Base-by-base conservation (phyloP, 78 protist species). In the Polysphondylium violaceum region DNA sequence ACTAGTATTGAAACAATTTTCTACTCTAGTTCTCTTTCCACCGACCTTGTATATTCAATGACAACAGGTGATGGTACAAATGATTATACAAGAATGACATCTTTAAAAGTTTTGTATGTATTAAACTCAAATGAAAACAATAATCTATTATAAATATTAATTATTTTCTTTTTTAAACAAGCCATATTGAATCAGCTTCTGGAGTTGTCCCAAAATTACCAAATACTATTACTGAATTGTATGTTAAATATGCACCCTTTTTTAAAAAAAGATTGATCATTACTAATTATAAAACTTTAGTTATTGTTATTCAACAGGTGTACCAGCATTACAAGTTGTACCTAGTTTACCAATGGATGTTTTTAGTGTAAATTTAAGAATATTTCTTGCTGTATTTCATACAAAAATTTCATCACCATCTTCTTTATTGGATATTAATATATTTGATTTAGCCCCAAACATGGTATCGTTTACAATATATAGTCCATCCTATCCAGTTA, bases 291-390 rank as follows among this genome's bases (percentile, higher is more conserved):
- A n/a, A 53, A 64, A 29, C 21, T 36, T 3, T 65, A 65, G 19
- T 65, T 25, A 35, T 25, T 16, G 7, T 38, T 3, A 16, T 65
- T 0, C 31, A 36, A 5, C 44, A 5, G 53, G 31, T 19, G 1
- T 14, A 19, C 2, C 7, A 36, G 8, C 50, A 65, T n/a, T n/a
- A n/a, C n/a, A n/a, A n/a, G n/a, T n/a, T n/a, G n/a, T n/a, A n/a
- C n/a, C n/a, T n/a, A 65, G 73, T 23, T 16, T 65, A 6, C 73
- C 73, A 65, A 29, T 65, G 21, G 73, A 65, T 38, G n/a, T 65
- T 9, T 65, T 65, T 38, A 65, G 31, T 9, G 36, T 29, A 38
- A 38, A 33, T 21, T 40, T 65, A 36, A 36, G 12, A 65, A 0
- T 31, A 31, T 63, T 31, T 35, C 14, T 35, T 27, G n/a, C 9